phyloP scores from a whole-genome alignment of 306 rosid genomes.

The Carpinus viminea region DNA sequence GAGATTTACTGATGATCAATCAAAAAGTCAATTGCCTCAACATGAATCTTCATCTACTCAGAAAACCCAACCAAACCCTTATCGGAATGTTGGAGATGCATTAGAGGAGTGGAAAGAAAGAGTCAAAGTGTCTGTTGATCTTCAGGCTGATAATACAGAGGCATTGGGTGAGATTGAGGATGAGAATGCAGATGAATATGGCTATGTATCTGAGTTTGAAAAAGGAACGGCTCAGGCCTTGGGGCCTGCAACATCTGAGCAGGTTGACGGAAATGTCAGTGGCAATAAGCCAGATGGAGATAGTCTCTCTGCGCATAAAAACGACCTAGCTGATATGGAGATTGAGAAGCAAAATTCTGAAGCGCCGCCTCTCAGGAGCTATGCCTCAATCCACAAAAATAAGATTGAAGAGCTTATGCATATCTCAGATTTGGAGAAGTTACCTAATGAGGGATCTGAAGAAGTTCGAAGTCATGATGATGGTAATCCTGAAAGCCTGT shows the following conservation, averaged over 20 bases:
- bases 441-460: conserved; percentile 42
- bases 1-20: conserved; percentile 45
- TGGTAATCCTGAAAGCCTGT: conserved; percentile 31
- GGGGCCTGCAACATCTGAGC: conserved; percentile 90
- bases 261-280: conserved; percentile 55
- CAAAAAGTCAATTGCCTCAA: conserved; percentile 39
- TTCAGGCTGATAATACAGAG: conserved; percentile 45
- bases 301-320: conserved; percentile 34
- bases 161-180: conserved; percentile 53
- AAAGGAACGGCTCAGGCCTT: conserved; percentile 83
- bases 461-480: conserved; percentile 29
- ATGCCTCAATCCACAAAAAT: conserved; percentile 37
- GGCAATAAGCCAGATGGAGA: conserved; percentile 41
- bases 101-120: conserved; percentile 76
- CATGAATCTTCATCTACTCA: conserved; percentile 43
- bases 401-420: conserved; percentile 44
- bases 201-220: conserved; percentile 72
- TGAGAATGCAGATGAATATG: conserved; percentile 81
- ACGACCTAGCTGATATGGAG: conserved; percentile 41
- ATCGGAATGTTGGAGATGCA: conserved; percentile 72
- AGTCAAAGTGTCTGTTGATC: conserved; percentile 61
- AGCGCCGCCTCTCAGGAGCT: conserved; percentile 35
- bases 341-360: conserved; percentile 53
- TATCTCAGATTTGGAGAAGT: conserved; percentile 41
- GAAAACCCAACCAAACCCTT: conserved; percentile 72